Percentiles rank a stretch among this genome's conserved stretches.
Evolutionary conservation across 2,329 filamentous ascomycete species (phyloP).

Genomic region (Catunica adiposa): DNA sequence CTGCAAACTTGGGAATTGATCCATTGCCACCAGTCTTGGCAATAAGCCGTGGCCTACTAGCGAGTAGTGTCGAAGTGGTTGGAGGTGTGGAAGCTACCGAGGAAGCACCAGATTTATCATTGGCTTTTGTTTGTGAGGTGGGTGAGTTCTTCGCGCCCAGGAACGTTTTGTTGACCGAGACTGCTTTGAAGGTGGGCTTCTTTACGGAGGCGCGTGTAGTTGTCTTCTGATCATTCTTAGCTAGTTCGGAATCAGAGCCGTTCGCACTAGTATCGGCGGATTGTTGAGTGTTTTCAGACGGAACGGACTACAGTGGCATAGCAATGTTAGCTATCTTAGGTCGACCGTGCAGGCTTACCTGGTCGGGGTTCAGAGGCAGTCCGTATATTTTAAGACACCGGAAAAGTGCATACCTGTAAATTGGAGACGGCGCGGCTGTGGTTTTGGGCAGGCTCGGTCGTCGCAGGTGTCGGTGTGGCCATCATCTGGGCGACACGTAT

Average conservation of each 20-base stretch:
- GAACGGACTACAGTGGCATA: not conserved
- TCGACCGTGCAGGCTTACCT: not conserved
- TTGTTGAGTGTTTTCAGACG: not conserved
- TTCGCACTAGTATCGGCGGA: not conserved
- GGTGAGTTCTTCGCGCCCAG: slow-evolving; percentile 50
- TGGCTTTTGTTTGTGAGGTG: slow-evolving; percentile 30
- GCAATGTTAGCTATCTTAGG: not conserved
- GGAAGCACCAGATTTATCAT: slow-evolving; percentile 32
- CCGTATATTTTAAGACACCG: not conserved
- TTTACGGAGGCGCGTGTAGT: slow-evolving; percentile 49
- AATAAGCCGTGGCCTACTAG: slow-evolving; percentile 53
- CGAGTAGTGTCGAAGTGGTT: slow-evolving; percentile 28
- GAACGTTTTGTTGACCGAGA: slow-evolving; percentile 74
- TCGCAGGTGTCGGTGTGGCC: slow-evolving; percentile 10
- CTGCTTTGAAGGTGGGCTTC: slow-evolving; percentile 70
- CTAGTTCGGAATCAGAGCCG: slow-evolving; percentile 60
- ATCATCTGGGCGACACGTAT: slow-evolving; percentile 11
- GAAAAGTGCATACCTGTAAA: slow-evolving; percentile 9
- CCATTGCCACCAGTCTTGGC: slow-evolving; percentile 53
- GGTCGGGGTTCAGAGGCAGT: not conserved
- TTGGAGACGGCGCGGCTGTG: slow-evolving; percentile 12
- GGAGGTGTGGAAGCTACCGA: slow-evolving; percentile 24
- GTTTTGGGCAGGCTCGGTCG: slow-evolving; percentile 13
- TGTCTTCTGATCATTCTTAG: slow-evolving; percentile 38
- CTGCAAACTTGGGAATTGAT: slow-evolving; percentile 28